phyloP scores from a whole-genome alignment of 192 early-diverging fungal species.

The Backusella morwellensis region DNA sequence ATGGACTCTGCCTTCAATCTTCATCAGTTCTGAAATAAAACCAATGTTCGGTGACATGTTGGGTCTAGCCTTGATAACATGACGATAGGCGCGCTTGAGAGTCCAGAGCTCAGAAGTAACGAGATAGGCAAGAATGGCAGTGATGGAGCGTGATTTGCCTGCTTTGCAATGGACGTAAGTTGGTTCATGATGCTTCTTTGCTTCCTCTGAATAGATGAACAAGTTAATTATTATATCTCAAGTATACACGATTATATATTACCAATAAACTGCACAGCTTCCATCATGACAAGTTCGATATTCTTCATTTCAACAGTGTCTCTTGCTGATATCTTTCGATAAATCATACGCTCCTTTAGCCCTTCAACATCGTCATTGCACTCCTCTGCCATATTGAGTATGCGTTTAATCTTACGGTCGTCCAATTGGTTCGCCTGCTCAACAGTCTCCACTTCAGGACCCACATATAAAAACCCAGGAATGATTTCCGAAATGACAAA shows the following conservation, averaged over 20 bases:
- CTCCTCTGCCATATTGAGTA: slow-evolving; percentile 81
- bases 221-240: not conserved
- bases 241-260: slow-evolving; percentile 18
- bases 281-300: slow-evolving; percentile 54
- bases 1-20: slow-evolving; percentile 60
- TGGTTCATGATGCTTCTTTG: slow-evolving; percentile 35
- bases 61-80: slow-evolving; percentile 59
- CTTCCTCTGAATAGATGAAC: slow-evolving; percentile 18
- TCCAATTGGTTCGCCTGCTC: slow-evolving; percentile 55
- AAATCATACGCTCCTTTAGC: slow-evolving; percentile 38
- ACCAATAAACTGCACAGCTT: slow-evolving; percentile 71
- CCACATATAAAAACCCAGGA: slow-evolving; percentile 62
- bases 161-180: slow-evolving; percentile 82
- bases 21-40: slow-evolving; percentile 69
- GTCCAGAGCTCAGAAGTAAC: slow-evolving; percentile 60
- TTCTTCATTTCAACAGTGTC: slow-evolving; percentile 67
- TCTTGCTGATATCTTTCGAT: slow-evolving; percentile 50
- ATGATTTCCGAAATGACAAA: slow-evolving; percentile 57
- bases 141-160: slow-evolving; percentile 73
- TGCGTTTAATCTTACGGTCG: slow-evolving; percentile 56
- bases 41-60: slow-evolving; percentile 77
- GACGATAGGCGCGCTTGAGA: slow-evolving; percentile 63
- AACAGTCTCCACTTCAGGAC: slow-evolving; percentile 59
- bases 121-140: slow-evolving; percentile 69
- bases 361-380: slow-evolving; percentile 51